Percentiles rank a stretch among this genome's conserved stretches.
These are phyloP conservation scores for Camelina neglecta DNA, from an alignment of 345 rosid species.

Conservation along the genomic window DNA sequence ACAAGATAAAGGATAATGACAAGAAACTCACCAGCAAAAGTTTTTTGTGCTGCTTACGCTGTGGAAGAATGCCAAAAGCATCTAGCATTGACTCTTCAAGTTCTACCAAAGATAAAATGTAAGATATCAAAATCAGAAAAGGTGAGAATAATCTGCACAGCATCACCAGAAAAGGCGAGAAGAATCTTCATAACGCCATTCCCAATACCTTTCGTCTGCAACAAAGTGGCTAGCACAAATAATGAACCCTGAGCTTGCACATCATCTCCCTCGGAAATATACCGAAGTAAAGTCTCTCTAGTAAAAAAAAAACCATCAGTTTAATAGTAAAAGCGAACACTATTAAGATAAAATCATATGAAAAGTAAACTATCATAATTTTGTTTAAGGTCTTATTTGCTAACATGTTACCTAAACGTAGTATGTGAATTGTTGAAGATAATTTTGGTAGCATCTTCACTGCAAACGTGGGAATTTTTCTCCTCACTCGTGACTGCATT, in stretches of 20 bases:
- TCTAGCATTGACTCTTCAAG: conserved; percentile 95
- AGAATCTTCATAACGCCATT: conserved; percentile 28
- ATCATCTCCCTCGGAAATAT: conserved; percentile 70
- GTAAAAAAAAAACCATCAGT: conserved; percentile 15
- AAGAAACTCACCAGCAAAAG: conserved; percentile 73
- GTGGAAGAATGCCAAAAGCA: conserved; percentile 98
- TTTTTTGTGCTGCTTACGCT: conserved; percentile 93
- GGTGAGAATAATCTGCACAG: conserved; percentile 24
- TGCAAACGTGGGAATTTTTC: conserved; percentile 50
- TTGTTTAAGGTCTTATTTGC: conserved; percentile 6
- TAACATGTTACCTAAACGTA: conserved; percentile 65
- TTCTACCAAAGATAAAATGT: conserved; percentile 53
- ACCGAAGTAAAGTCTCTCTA: conserved; percentile 83
- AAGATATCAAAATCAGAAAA: conserved; percentile 24
- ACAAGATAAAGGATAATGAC: conserved; percentile 26
- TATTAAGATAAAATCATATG: conserved; percentile 12
- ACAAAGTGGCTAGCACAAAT: conserved; percentile 80
- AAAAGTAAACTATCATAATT: conserved; percentile 25
- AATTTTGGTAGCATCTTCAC: conserved; percentile 46
- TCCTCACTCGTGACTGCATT: conserved; percentile 45
- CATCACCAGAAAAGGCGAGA: conserved; percentile 24
- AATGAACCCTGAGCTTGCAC: conserved; percentile 81
- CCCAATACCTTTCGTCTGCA: conserved; percentile 92
- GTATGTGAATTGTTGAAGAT: conserved; percentile 43
- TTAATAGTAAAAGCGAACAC: not conserved